Evolutionary conservation across 345 rosid genomes (phyloP).

Genomic region (Cochlearia excelsa): DNA sequence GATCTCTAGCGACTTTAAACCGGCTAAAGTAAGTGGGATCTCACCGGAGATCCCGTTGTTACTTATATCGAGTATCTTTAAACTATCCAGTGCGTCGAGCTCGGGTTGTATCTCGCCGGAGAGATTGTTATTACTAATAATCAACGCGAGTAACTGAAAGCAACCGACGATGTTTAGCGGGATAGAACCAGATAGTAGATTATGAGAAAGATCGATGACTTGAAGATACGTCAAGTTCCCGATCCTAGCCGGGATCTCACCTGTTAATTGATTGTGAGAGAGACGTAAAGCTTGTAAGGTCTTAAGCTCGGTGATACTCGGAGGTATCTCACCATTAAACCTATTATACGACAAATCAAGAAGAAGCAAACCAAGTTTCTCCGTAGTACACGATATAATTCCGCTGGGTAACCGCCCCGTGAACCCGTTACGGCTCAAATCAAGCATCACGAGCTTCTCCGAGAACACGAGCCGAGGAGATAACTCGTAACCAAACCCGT

Average conservation of each 20-base stretch:
- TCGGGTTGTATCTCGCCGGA: conserved; percentile 86
- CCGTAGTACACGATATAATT: conserved; percentile 55
- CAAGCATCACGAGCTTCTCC: conserved; percentile 69
- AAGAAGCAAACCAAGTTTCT: conserved; percentile 71
- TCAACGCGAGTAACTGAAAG: conserved; percentile 75
- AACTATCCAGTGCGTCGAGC: conserved; percentile 80
- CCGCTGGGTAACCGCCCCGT: conserved; percentile 64
- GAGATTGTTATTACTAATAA: conserved; percentile 71
- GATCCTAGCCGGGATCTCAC: conserved; percentile 74
- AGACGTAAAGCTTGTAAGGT: conserved; percentile 80
- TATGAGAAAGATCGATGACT: conserved; percentile 75
- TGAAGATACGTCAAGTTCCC: conserved; percentile 90
- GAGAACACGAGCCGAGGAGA: conserved; percentile 71
- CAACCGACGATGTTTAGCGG: conserved; percentile 84
- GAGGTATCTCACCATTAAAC: conserved; percentile 71
- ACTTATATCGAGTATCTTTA: conserved; percentile 79
- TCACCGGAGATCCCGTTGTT: conserved; percentile 77
- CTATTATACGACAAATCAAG: conserved; percentile 76
- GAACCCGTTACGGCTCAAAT: conserved; percentile 74
- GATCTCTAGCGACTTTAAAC: conserved; percentile 77
- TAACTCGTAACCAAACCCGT: conserved; percentile 57
- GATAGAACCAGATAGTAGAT: conserved; percentile 68
- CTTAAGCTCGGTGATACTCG: conserved; percentile 69
- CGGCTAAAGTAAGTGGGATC: conserved; percentile 83
- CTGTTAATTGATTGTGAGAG: conserved; percentile 71